Conservation (phyloP, 768 basidiomycete genomes). For the Mycena haematopus region DNA sequence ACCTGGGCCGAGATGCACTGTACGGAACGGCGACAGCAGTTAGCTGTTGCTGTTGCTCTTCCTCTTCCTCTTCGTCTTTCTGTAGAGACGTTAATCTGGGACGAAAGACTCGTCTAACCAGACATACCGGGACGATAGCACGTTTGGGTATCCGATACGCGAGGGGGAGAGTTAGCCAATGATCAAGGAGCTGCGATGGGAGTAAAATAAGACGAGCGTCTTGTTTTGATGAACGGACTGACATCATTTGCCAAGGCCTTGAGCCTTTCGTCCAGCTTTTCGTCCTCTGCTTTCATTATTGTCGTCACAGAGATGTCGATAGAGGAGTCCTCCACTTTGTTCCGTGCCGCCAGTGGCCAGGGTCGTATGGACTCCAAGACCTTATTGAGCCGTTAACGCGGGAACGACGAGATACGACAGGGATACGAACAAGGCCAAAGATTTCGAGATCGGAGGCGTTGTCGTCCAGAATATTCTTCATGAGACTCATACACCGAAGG, state of each 20-base stretch:
- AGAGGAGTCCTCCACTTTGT: slow-evolving; percentile 86
- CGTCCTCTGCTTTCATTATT: slow-evolving; percentile 50
- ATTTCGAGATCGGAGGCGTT: slow-evolving; percentile 73
- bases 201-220: neutral
- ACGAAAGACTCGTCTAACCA: neutral
- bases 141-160: slow-evolving; percentile 90
- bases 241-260: slow-evolving; percentile 71
- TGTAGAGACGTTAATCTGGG: slow-evolving; percentile 7
- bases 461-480: slow-evolving; percentile 89
- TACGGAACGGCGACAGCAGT: too few relatives aligned
- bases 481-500: slow-evolving; percentile 89
- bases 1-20: neutral
- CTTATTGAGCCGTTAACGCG: slow-evolving; percentile 33
- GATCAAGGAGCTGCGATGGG: slow-evolving; percentile 65
- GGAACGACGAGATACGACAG: neutral
- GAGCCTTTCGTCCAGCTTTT: slow-evolving; percentile 41
- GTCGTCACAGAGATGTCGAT: slow-evolving; percentile 68
- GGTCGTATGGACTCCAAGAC: slow-evolving; percentile 68
- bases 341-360: slow-evolving; percentile 86
- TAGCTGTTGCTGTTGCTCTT: too few relatives aligned
- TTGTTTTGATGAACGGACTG: slow-evolving; percentile 16
- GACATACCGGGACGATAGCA: slow-evolving; percentile 27
- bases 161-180: slow-evolving; percentile 81
- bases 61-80: slow-evolving; percentile 25
- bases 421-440: slow-evolving; percentile 63